phyloP scores from a whole-genome alignment of 768 basidiomycete species.

The Pleurotus ostreatus region DNA sequence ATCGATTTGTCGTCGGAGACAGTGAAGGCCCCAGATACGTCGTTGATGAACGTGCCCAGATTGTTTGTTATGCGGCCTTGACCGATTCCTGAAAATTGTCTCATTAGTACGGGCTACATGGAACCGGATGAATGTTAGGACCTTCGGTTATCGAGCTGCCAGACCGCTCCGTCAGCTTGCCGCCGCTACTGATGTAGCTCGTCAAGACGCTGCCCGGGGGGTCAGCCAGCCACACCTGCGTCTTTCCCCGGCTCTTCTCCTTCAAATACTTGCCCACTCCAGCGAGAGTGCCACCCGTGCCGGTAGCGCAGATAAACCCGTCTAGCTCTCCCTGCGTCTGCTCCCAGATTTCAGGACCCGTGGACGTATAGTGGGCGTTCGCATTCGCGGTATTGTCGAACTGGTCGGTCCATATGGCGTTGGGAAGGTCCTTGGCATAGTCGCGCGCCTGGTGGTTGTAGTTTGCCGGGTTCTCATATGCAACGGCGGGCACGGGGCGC shows the following conservation, averaged over 20 bases:
- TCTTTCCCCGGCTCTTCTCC: conserved; percentile 73
- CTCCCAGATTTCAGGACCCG: conserved; percentile 96
- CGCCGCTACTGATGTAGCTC: conserved; percentile 77
- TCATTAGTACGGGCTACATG: background rate
- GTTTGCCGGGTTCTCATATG: conserved; percentile 91
- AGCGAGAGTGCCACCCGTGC: conserved; percentile 94
- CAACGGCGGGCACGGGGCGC: conserved; percentile 91
- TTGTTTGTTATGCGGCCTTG: conserved; percentile 96
- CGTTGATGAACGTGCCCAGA: conserved; percentile 72
- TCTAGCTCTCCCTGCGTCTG: conserved; percentile 79
- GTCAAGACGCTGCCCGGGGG: conserved; percentile 94
- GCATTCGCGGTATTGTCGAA: conserved; percentile 97
- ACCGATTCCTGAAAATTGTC: conserved; percentile 69
- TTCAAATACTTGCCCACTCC: conserved; percentile 82
- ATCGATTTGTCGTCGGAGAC: conserved; percentile 89
- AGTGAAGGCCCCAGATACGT: conserved; percentile 79
- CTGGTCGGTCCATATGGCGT: conserved; percentile 96
- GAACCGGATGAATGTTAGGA: conserved; percentile 20
- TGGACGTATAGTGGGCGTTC: conserved; percentile 79
- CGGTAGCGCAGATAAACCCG: conserved; percentile 92
- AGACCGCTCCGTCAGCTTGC: conserved; percentile 66
- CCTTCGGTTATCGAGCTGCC: conserved; percentile 95
- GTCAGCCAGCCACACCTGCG: conserved; percentile 93
- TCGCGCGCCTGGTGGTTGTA: conserved; percentile 98
- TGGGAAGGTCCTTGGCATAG: conserved; percentile 66